Conservation (phyloP, 495 filamentous ascomycete genomes). For the Daldinia loculata region DNA sequence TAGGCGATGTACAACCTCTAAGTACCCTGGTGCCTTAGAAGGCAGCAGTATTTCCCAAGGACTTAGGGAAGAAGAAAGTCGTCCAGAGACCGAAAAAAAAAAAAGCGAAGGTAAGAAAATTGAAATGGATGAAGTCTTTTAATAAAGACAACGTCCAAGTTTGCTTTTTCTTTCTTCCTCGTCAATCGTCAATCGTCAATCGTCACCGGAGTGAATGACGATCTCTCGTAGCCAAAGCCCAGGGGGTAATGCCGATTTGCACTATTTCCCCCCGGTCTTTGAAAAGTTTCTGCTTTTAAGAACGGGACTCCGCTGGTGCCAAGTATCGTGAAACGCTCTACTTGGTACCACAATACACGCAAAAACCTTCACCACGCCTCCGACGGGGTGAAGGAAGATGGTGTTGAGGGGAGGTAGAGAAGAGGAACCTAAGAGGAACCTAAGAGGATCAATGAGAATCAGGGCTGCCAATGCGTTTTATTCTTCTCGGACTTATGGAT, state of each 20-base stretch:
- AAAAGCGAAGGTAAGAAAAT: slow-evolving; percentile 1
- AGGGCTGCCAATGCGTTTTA: slow-evolving; percentile 14
- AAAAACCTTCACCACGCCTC: slow-evolving; percentile 34
- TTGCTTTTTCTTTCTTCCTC: slow-evolving; percentile 8
- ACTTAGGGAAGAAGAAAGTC: background rate
- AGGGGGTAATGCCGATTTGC: slow-evolving; percentile 37
- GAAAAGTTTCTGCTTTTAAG: slow-evolving; percentile 30
- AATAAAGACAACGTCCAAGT: slow-evolving; percentile 3
- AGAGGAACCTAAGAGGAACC: background rate
- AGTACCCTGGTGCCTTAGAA: slow-evolving; percentile 1
- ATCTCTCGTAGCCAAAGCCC: slow-evolving; percentile 20
- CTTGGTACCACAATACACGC: slow-evolving; percentile 17
- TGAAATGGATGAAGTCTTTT: slow-evolving; percentile 10
- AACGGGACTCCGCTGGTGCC: slow-evolving; percentile 24
- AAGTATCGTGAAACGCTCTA: slow-evolving; percentile 32
- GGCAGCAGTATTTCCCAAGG: slow-evolving; percentile 14
- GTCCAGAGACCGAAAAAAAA: background rate
- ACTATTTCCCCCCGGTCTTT: slow-evolving; percentile 33
- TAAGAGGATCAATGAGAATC: slow-evolving; percentile 14
- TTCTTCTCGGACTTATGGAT: slow-evolving; percentile 7
- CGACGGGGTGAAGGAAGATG: slow-evolving; percentile 27
- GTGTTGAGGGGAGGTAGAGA: slow-evolving; percentile 28
- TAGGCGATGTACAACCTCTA: slow-evolving; percentile 16
- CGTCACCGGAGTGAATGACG: slow-evolving; percentile 26
- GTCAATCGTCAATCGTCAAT: slow-evolving; percentile 4